Evolutionary conservation across 768 basidiomycete species (phyloP).

Genomic region (Russula emetica): DNA sequence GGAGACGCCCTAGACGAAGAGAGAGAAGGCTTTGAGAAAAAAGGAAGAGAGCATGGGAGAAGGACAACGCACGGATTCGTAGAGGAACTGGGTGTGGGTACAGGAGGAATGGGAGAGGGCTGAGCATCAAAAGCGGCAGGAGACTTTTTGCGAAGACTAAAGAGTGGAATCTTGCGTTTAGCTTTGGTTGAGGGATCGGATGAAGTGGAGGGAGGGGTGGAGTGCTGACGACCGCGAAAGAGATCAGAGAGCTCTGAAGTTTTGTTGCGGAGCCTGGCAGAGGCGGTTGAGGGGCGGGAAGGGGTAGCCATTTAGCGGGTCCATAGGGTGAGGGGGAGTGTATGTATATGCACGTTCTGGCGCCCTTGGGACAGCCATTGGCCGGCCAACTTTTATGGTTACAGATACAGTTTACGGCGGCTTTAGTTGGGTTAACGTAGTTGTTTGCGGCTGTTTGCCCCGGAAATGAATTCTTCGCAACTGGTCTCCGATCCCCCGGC

Average conservation of each 20-base stretch:
- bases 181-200: constrained; percentile 6
- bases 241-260: constrained; percentile 27
- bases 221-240: constrained; percentile 22
- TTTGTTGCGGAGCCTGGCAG: constrained; percentile 23
- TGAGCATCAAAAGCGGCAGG: constrained; percentile 1
- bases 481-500: not conserved
- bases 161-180: constrained; percentile 27
- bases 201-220: constrained; percentile 10
- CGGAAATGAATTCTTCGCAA: constrained; percentile 18
- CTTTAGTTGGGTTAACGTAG: constrained; percentile 3
- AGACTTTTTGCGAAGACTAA: constrained; percentile 27
- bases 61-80: constrained; percentile 10
- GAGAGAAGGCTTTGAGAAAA: not conserved
- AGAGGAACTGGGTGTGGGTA: constrained; percentile 9
- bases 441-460: constrained; percentile 6
- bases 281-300: constrained; percentile 18
- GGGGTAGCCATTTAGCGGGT: constrained; percentile 16
- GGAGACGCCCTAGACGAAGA: not conserved
- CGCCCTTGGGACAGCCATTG: not conserved
- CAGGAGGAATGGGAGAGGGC: not conserved
- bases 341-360: constrained; percentile 19
- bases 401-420: constrained; percentile 6
- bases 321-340: not conserved
- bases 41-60: not conserved
- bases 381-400: constrained; percentile 12